phyloP scores from a whole-genome alignment of 495 filamentous ascomycete genomes.

The Darksidea phi region DNA sequence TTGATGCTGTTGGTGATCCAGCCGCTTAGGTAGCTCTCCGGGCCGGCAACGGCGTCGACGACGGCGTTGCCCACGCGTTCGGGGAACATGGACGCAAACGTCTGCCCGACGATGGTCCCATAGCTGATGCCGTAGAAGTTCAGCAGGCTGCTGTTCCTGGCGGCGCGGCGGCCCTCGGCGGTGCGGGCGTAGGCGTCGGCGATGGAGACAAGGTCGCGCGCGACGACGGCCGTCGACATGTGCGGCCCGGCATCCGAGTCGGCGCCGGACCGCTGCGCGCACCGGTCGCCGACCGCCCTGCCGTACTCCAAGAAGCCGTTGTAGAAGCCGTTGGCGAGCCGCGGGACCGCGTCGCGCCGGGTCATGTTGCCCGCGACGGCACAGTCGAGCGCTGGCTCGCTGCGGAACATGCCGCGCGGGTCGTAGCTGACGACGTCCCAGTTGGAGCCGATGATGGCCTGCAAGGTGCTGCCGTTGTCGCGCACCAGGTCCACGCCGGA shows the following conservation, averaged over 20 bases:
- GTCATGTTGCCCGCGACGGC: constrained; percentile 35
- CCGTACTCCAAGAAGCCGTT: neutral
- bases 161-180: neutral
- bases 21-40: constrained; percentile 43
- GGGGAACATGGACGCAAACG: constrained; percentile 26
- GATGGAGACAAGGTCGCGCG: neutral
- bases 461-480: constrained; percentile 34
- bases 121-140: constrained; percentile 3
- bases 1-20: constrained; percentile 47
- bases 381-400: constrained; percentile 47
- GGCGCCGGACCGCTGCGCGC: neutral
- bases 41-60: constrained; percentile 30
- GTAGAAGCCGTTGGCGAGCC: too few species aligned
- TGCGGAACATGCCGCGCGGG: constrained; percentile 44
- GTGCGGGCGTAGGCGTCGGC: neutral
- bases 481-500: constrained; percentile 45
- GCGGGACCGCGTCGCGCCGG: neutral
- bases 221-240: neutral
- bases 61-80: constrained; percentile 17
- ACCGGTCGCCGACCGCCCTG: neutral
- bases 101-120: constrained; percentile 5
- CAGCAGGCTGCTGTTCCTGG: neutral
- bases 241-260: neutral
- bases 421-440: constrained; percentile 59
- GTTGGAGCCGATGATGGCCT: constrained; percentile 11